Conservation (phyloP, 2,329 filamentous ascomycete species). For the Simplicillium sp. region DNA sequence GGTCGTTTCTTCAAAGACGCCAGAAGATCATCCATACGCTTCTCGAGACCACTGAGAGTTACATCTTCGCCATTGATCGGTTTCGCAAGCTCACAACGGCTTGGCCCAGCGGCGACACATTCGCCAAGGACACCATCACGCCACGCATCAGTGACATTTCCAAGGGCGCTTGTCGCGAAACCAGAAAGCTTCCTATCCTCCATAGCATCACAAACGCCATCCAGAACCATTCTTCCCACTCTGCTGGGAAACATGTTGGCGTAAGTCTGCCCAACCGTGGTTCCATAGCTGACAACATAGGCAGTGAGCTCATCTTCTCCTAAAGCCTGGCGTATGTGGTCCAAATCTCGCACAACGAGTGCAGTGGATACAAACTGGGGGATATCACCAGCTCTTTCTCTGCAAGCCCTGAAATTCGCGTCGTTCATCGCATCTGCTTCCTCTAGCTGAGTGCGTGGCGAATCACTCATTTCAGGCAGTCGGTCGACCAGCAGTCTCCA, state of each 20-base stretch:
- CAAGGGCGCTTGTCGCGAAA: slow-evolving; percentile 36
- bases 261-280: slow-evolving; percentile 41
- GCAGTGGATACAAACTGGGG: slow-evolving; percentile 35
- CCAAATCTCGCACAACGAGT: slow-evolving; percentile 36
- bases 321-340: slow-evolving; percentile 35
- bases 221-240: slow-evolving; percentile 37
- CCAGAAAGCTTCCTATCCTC: slow-evolving; percentile 35
- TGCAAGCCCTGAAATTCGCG: slow-evolving; percentile 32
- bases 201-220: slow-evolving; percentile 36
- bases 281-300: slow-evolving; percentile 42
- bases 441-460: slow-evolving; percentile 26
- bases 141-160: slow-evolving; percentile 39
- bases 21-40: slow-evolving; percentile 28
- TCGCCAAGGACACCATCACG: slow-evolving; percentile 40
- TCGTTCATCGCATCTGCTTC: slow-evolving; percentile 34
- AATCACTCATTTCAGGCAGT: slow-evolving; percentile 24
- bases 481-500: slow-evolving; percentile 31
- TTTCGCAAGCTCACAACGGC: slow-evolving; percentile 33
- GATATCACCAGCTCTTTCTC: slow-evolving; percentile 31
- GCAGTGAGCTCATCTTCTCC: slow-evolving; percentile 37
- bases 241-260: slow-evolving; percentile 38
- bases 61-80: slow-evolving; percentile 16
- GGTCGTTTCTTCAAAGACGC: slow-evolving; percentile 26
- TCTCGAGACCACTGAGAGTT: slow-evolving; percentile 23
- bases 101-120: slow-evolving; percentile 35